Evolutionary conservation across 345 rosid species (phyloP).

Genomic region (Firmiana major): DNA sequence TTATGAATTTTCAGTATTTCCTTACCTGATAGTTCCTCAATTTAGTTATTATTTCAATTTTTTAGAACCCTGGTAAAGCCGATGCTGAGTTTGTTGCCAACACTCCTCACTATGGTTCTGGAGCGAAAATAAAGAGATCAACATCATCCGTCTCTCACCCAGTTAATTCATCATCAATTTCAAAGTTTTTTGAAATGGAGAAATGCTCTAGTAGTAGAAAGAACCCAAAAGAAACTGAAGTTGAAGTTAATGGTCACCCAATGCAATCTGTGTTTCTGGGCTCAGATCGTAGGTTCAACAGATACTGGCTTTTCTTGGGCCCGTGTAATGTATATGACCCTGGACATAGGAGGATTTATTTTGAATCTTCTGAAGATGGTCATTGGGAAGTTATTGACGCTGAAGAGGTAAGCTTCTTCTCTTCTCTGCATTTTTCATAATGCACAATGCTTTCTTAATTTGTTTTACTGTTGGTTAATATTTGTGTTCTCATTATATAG

Average conservation of each 20-base stretch:
- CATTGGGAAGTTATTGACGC: slow-evolving; percentile 93
- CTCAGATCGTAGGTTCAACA: slow-evolving; percentile 91
- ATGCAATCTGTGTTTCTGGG: slow-evolving; percentile 93
- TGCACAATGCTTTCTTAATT: background rate
- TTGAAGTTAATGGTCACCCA: slow-evolving; percentile 42
- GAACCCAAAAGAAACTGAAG: slow-evolving; percentile 35
- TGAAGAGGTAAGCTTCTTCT: slow-evolving; percentile 54
- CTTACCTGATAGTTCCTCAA: background rate
- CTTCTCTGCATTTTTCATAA: slow-evolving; percentile 4
- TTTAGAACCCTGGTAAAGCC: slow-evolving; percentile 54
- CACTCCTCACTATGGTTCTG: slow-evolving; percentile 58
- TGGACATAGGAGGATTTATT: slow-evolving; percentile 90
- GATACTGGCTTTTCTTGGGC: slow-evolving; percentile 98
- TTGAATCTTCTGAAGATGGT: slow-evolving; percentile 98
- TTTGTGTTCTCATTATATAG: background rate
- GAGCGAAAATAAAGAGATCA: slow-evolving; percentile 84
- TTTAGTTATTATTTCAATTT: background rate
- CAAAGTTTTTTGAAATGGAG: slow-evolving; percentile 27
- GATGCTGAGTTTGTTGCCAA: slow-evolving; percentile 39
- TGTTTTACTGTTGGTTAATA: background rate
- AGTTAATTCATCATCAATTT: slow-evolving; percentile 60
- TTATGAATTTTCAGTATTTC: background rate
- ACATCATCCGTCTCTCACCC: slow-evolving; percentile 52
- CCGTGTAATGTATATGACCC: slow-evolving; percentile 81
- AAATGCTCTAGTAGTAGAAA: slow-evolving; percentile 25